These are phyloP conservation scores for Diaporthe australafricana DNA, from an alignment of 2,329 filamentous ascomycete species.

Conservation along the genomic window DNA sequence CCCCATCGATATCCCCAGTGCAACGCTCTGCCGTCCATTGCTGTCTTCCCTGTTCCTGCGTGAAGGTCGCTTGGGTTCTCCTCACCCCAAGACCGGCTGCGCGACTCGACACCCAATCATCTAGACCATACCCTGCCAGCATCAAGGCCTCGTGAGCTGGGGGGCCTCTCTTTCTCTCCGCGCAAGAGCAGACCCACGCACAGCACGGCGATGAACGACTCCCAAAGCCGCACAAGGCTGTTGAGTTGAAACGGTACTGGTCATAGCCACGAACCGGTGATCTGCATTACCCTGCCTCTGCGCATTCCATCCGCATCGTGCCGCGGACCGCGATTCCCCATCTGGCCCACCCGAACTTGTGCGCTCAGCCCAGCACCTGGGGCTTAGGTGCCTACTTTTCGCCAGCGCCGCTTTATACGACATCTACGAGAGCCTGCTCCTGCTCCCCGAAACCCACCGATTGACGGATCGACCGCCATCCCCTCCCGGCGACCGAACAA, in stretches of 20 bases:
- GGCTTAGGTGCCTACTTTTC: constrained; percentile 28
- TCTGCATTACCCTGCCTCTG: constrained; percentile 29
- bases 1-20: background rate
- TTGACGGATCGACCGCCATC: constrained; percentile 18
- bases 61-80: constrained; percentile 3
- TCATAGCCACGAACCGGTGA: constrained; percentile 22
- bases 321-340: constrained; percentile 23
- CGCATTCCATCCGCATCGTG: constrained; percentile 18
- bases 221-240: constrained; percentile 30
- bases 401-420: background rate
- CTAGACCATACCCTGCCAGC: background rate
- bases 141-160: constrained; percentile 12
- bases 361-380: constrained; percentile 27
- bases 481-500: background rate
- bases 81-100: constrained; percentile 16
- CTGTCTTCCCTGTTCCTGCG: background rate
- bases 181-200: constrained; percentile 14
- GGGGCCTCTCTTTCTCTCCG: background rate
- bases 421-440: background rate
- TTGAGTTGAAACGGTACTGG: constrained; percentile 9
- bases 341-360: constrained; percentile 26
- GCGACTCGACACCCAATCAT: constrained; percentile 26
- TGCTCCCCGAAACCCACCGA: constrained; percentile 6
- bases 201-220: constrained; percentile 24
- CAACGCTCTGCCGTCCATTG: background rate